phyloP scores from a whole-genome alignment of 257 asterid species.

The Nicotiana obtusifolia region DNA sequence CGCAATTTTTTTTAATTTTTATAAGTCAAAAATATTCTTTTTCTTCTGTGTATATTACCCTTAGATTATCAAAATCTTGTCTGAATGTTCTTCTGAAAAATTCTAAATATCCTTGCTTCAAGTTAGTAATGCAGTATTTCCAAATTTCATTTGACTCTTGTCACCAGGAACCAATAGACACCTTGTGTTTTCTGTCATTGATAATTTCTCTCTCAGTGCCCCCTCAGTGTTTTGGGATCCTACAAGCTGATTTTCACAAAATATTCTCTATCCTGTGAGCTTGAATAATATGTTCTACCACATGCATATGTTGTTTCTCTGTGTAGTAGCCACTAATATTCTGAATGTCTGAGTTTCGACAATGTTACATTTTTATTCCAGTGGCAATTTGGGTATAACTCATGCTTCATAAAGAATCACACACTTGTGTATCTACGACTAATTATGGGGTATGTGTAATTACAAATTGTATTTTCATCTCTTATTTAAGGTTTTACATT shows the following conservation, averaged over 20 bases:
- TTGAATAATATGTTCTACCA: neutral
- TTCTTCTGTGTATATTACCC: neutral
- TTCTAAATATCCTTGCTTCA: neutral
- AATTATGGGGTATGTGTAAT: conserved; percentile 59
- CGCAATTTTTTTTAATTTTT: neutral
- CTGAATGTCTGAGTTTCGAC: conserved; percentile 14
- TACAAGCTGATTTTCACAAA: neutral
- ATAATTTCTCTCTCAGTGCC: neutral
- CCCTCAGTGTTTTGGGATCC: neutral
- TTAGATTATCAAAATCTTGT: neutral
- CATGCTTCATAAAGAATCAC: conserved; percentile 91
- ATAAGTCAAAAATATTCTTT: neutral
- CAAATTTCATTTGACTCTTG: neutral
- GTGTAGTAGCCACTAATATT: neutral
- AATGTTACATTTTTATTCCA: conserved; percentile 27
- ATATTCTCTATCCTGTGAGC: neutral
- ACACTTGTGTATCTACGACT: conserved; percentile 75
- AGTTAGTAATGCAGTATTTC: neutral
- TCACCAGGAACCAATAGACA: neutral
- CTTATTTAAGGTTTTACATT: neutral
- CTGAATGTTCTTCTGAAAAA: neutral
- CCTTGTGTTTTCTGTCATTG: neutral
- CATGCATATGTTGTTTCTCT: neutral
- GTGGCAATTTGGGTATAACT: conserved; percentile 97
- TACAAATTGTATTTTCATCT: neutral